Conservation (phyloP, 148 eudicot species). For the Fagopyrum esculentum region DNA sequence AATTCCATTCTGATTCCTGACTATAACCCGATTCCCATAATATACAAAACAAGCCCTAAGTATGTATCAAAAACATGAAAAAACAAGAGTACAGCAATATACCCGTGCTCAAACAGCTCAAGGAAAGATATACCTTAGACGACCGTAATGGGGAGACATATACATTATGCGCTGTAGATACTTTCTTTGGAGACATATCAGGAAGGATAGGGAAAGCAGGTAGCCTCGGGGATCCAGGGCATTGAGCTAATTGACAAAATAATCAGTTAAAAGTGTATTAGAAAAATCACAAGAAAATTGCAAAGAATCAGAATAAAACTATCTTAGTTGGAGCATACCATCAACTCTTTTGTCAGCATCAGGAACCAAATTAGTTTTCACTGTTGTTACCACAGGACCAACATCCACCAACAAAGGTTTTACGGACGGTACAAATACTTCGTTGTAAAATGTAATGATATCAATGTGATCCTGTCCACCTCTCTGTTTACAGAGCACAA, state of each 20-base stretch:
- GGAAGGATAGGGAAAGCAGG: conserved; percentile 89
- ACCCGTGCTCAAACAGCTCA: not conserved
- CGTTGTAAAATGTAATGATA: conserved; percentile 91
- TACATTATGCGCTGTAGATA: conserved; percentile 73
- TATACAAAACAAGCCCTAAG: not conserved
- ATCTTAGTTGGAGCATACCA: conserved; percentile 30
- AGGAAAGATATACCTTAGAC: conserved; percentile 57
- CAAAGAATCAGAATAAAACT: conserved; percentile 5
- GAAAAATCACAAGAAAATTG: not conserved
- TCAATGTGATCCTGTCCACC: conserved; percentile 83
- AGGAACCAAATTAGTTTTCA: conserved; percentile 32
- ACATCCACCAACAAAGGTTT: conserved; percentile 85
- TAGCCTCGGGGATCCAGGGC: conserved; percentile 74
- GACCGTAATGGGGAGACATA: conserved; percentile 93
- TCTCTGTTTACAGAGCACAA: conserved; percentile 38
- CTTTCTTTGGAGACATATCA: conserved; percentile 98
- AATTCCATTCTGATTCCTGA: no score
- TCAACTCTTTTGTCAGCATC: conserved; percentile 37
- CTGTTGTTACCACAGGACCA: conserved; percentile 40
- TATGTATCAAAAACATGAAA: no score
- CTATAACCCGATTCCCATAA: no score
- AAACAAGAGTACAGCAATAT: no score
- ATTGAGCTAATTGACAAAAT: conserved; percentile 38
- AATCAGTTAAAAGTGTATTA: not conserved
- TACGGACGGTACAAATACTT: conserved; percentile 73